Percentiles rank a stretch among this genome's conserved stretches.
phyloP scores from a whole-genome alignment of 352 stramenopile genomes.

The Globisporangium heterothallicum region DNA sequence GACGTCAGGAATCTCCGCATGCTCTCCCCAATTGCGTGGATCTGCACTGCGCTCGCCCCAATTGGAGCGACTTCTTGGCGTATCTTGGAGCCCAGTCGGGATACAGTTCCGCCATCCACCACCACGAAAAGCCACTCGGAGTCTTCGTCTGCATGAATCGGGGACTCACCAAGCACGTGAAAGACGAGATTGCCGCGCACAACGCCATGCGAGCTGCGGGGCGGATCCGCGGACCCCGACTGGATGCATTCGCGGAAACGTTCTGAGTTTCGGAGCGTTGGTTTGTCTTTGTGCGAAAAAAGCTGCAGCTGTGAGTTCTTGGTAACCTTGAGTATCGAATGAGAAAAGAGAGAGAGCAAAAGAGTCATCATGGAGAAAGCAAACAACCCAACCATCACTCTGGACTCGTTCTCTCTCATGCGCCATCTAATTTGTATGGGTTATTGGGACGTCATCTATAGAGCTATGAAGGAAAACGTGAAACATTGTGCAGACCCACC shows the following conservation, averaged over 20 bases:
- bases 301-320: too few species aligned
- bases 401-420: neutral
- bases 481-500: too few species aligned
- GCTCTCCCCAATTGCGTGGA: neutral
- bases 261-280: slow-evolving; percentile 19
- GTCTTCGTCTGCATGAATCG: slow-evolving; percentile 23
- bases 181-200: slow-evolving; percentile 13
- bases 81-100: neutral
- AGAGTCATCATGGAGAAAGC: neutral
- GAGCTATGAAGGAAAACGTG: neutral
- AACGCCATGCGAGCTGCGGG: neutral
- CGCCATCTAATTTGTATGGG: neutral
- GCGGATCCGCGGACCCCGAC: neutral
- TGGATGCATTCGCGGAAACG: slow-evolving; percentile 26
- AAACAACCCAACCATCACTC: neutral
- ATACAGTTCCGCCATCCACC: neutral
- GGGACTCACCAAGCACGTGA: slow-evolving; percentile 20
- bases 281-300: slow-evolving; percentile 3
- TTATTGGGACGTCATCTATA: neutral
- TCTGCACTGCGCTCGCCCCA: slow-evolving; percentile 8
- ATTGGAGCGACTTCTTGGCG: slow-evolving; percentile 10
- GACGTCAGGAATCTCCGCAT: too few species aligned
- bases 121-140: neutral
- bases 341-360: too few species aligned
- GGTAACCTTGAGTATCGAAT: too few species aligned